Evolutionary conservation across 495 filamentous ascomycete species (phyloP), one percentile per base, ranked within the genome.

Genomic region (Penicillium samsonianum): DNA sequence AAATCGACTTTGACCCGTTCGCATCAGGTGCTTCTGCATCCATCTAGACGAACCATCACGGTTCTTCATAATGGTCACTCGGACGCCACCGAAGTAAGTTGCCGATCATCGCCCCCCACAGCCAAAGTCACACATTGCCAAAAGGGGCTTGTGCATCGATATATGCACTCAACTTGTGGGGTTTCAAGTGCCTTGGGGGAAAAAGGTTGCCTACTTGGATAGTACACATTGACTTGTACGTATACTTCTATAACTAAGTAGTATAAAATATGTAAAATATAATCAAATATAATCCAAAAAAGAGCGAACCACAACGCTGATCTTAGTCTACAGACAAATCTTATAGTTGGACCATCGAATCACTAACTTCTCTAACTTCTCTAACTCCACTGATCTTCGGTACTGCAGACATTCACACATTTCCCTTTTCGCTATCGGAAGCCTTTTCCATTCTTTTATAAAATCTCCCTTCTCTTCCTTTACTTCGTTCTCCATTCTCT

Each of bases 321-420:
- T 30, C 28, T 9, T 31, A 50, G 47, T 50, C 30, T 19, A 28
- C n/a, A 17, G 45, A 40, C 22, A 25, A 45, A 54, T 54, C 41
- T 54, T 54, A 54, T 46, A 35, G 9, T 33, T 6, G 3, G n/a
- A 14, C 38, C 26, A 43, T 40, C 50, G 25, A 53, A 53, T 53
- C 38, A 53, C 0, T 10, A 11, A 31, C 23, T 40, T 40, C n/a
- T n/a, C n/a, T n/a, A n/a, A n/a, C n/a, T n/a, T n/a, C 23, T 41
- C 53, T 26, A 53, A 38, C 44, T 57, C 57, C 57, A 54, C 61
- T 33, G 30, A 33, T 33, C 30, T 33, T 33, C 30, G 30, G 30
- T 31, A 31, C 28, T 25, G 30, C 53, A 53, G 40, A 20, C 19
- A 23, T 33, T 31, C 10, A 54, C 10, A 54, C 17, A 35, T 25